Base-by-base conservation (phyloP, 2,329 filamentous ascomycete species). In the Ramichloridium luteum region DNA sequence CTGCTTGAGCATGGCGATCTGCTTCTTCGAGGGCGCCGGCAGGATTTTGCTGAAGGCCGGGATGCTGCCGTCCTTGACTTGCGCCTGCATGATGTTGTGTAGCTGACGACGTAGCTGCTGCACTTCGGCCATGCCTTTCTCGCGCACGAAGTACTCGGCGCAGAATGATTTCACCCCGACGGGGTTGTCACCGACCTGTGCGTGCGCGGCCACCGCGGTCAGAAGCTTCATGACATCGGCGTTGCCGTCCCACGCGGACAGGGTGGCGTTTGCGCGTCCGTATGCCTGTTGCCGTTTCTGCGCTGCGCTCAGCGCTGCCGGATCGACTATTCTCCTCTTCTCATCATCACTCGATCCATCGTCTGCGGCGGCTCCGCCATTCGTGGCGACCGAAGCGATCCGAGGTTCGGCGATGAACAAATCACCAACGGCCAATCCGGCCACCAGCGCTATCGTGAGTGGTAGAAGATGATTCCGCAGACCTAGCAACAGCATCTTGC, bases 151-250 rank as follows among this genome's bases (percentile, higher is more conserved):
- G 63, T 84, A 84, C 37, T 73, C 65, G 30, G 74, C 70, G 54
- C 84, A 93, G 72, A 92, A 93, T 1, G 38, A 30, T 8, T 34
- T 16, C 5, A 62, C 57, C 5, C 36, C 40, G 16, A 33, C 34
- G 39, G 84, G 78, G 1, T 34, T 30, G 12, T 39, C 38, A 82
- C 77, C n/a, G 23, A 34, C 34, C 34, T 45, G 27, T 4, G 80
- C 80, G 52, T 88, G 93, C 42, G 88, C 83, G 40, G 83, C 85
- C 3, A 94, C 76, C 0, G 84, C 84, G 35, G 86, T 84, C 27
- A 96, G 72, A 23, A 90, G 70, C 58, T 94, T 96, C 46, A 96
- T 76, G 12, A 81, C 85, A 55, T 98, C 90, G 1, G 80, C 83
- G 31, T 71, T 74, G 51, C 83, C 77, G 51, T 94, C 90, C 35